Evolutionary conservation across 257 asterid genomes (phyloP).

Genomic region (Gentiana dahurica): DNA sequence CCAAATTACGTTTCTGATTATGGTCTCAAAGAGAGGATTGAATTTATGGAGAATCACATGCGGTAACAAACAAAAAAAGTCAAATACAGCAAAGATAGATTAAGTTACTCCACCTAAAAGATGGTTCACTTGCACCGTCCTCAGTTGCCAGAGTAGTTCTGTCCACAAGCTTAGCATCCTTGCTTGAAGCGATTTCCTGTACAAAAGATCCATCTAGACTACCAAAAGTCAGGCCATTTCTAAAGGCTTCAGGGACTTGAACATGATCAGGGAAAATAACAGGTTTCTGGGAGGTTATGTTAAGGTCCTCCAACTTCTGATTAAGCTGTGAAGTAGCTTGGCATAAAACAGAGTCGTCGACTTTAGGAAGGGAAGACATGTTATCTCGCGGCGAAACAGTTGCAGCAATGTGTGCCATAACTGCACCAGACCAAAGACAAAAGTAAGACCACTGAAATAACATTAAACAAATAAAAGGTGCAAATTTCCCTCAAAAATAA

Average conservation of each 20-base stretch:
- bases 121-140: conserved; percentile 26
- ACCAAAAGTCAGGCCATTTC: conserved; percentile 42
- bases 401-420: conserved; percentile 20
- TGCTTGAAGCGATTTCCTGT: conserved; percentile 9
- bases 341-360: conserved; percentile 18
- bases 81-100: too few species aligned
- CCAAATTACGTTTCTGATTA: too few species aligned
- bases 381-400: conserved; percentile 15
- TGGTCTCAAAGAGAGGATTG: too few species aligned
- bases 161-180: conserved; percentile 14
- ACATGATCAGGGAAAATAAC: conserved; percentile 52
- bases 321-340: conserved; percentile 23
- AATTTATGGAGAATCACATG: too few species aligned
- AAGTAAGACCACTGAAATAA: not conserved
- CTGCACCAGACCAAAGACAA: conserved; percentile 20
- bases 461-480: not conserved
- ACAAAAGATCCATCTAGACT: conserved; percentile 32
- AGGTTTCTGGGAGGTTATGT: conserved; percentile 20
- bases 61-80: too few species aligned
- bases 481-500: not conserved
- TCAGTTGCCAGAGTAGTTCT: conserved; percentile 12
- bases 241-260: conserved; percentile 44
- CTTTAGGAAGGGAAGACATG: conserved; percentile 13
- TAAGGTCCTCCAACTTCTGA: conserved; percentile 24
- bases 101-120: conserved; percentile 15